phyloP scores from a whole-genome alignment of 441 rosid species.

The Pelargonium myrrhifolium region DNA sequence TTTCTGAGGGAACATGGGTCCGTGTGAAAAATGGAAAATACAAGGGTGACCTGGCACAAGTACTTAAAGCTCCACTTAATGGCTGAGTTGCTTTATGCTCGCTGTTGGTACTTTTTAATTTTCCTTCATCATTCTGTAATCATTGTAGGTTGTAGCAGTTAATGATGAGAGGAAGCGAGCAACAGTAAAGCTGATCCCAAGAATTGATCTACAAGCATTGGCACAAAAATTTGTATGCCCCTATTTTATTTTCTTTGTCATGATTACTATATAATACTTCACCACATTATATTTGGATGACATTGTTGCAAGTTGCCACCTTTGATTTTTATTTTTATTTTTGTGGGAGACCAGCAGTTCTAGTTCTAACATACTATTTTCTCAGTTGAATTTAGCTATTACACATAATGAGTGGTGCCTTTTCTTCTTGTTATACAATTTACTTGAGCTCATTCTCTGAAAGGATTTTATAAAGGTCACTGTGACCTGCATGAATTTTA shows the following conservation, averaged over 20 bases:
- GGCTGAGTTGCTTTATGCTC: conserved; percentile 15
- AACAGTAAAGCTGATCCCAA: conserved; percentile 78
- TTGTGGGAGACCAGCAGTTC: too few species aligned
- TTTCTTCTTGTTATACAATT: too few species aligned
- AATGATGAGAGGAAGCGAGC: conserved; percentile 53
- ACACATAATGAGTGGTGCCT: too few species aligned
- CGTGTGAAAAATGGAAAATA: conserved; percentile 83
- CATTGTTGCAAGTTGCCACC: neutral
- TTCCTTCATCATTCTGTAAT: conserved; percentile 12
- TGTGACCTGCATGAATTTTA: too few species aligned
- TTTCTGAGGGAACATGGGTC: conserved; percentile 72
- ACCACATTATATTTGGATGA: neutral
- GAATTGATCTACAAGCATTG: conserved; percentile 73
- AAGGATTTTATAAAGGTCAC: too few species aligned
- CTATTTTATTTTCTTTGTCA: neutral
- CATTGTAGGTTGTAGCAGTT: conserved; percentile 72
- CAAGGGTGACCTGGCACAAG: conserved; percentile 94
- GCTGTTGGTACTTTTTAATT: conserved; percentile 5
- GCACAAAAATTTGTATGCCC: conserved; percentile 65
- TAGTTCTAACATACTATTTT: too few species aligned
- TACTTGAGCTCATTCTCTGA: too few species aligned
- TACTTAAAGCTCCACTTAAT: conserved; percentile 11
- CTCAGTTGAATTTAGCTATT: too few species aligned
- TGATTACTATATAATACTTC: neutral
- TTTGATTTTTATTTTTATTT: too few species aligned